Evolutionary conservation across 805 yeast genomes (phyloP).

Genomic region (Candida chauliodis): DNA sequence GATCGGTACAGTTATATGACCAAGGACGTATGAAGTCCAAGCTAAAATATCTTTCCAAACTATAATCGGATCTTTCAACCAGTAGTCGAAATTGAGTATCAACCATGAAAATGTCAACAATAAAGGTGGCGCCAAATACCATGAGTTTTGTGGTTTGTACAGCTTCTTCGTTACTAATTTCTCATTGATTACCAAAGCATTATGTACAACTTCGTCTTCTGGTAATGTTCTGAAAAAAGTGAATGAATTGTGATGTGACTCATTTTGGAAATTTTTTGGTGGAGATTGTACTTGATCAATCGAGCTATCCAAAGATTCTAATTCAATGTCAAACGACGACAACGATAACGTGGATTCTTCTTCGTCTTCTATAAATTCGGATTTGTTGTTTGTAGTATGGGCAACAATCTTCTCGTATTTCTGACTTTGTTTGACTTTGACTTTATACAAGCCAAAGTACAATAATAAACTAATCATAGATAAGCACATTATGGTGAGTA

Average conservation of each 20-base stretch:
- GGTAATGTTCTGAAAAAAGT: neutral
- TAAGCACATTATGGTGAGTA: conserved; percentile 4
- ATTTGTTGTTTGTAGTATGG: neutral
- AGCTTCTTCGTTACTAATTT: neutral
- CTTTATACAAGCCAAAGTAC: conserved; percentile 4
- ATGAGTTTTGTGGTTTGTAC: conserved; percentile 11
- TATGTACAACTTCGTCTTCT: conserved; percentile 2
- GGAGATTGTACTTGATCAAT: neutral
- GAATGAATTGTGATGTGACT: conserved; percentile 1
- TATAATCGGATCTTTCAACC: conserved; percentile 39
- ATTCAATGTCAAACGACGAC: conserved; percentile 7
- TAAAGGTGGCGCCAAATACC: conserved; percentile 57
- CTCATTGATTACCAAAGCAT: conserved; percentile 1
- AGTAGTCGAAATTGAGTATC: conserved; percentile 44
- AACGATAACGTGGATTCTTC: neutral
- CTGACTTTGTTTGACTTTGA: neutral
- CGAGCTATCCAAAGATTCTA: conserved; percentile 1
- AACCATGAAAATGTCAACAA: conserved; percentile 46
- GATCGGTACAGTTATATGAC: conserved; percentile 61
- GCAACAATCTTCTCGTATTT: neutral
- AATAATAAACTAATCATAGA: conserved; percentile 2
- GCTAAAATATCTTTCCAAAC: conserved; percentile 53
- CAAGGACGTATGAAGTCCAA: conserved; percentile 62
- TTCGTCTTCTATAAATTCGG: neutral
- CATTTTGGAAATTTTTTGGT: conserved; percentile 3